These are phyloP conservation scores for Globisporangium spinosum DNA, from an alignment of 352 stramenopile species.

Conservation along the genomic window DNA sequence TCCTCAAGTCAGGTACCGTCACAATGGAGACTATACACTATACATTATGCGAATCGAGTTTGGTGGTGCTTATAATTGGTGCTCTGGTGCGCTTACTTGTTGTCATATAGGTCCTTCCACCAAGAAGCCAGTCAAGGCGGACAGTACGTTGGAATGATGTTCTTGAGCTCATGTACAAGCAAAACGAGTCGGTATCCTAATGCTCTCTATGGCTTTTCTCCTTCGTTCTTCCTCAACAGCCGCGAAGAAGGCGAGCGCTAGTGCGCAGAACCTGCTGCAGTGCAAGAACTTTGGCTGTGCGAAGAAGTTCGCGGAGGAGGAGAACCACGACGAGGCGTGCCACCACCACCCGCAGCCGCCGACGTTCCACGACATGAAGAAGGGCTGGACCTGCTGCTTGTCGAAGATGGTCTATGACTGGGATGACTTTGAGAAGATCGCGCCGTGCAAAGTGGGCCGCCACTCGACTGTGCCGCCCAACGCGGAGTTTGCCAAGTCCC, in stretches of 20 bases:
- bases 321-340: conserved; percentile 77
- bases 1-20: conserved; percentile 53
- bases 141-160: conserved; percentile 27
- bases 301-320: conserved; percentile 72
- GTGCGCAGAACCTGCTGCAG: conserved; percentile 49
- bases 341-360: conserved; percentile 75
- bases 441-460: conserved; percentile 61
- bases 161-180: background rate
- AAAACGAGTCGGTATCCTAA: background rate
- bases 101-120: conserved; percentile 34
- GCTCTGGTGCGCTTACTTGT: background rate
- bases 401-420: conserved; percentile 93
- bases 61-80: background rate
- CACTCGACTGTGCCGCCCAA: conserved; percentile 69
- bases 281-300: conserved; percentile 88
- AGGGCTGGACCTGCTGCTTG: conserved; percentile 89
- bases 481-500: conserved; percentile 74
- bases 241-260: background rate
- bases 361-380: conserved; percentile 90
- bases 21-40: background rate
- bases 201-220: background rate
- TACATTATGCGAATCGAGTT: too few relatives aligned
- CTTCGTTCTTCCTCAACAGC: background rate
- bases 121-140: conserved; percentile 41
- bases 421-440: conserved; percentile 92